Evolutionary conservation across 1,284 basidiomycete species (phyloP).

Genomic region (Leucoagaricus sp.): DNA sequence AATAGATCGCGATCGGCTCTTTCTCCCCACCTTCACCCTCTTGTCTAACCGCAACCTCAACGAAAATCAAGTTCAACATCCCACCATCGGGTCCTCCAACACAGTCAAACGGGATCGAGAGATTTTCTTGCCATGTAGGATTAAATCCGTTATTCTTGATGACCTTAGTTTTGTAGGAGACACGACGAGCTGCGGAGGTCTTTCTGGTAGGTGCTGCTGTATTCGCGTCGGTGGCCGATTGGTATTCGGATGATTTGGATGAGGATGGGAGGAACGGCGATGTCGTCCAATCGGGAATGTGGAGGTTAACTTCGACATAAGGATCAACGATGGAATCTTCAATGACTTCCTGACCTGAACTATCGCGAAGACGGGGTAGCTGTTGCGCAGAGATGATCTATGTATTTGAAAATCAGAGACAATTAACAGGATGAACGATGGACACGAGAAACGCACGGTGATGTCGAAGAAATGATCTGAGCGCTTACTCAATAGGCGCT

Average conservation of each 20-base stretch:
- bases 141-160: conserved; percentile 87
- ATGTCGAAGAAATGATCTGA: conserved; percentile 68
- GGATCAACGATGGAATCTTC: conserved; percentile 46
- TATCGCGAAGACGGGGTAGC: conserved; percentile 77
- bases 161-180: conserved; percentile 52
- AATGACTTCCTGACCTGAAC: conserved; percentile 60
- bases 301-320: conserved; percentile 34
- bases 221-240: conserved; percentile 30
- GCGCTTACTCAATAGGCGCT: conserved; percentile 55
- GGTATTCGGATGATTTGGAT: conserved; percentile 23
- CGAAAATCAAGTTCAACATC: conserved; percentile 80
- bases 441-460: conserved; percentile 29
- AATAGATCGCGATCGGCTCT: conserved; percentile 70
- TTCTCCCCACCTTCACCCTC: conserved; percentile 59
- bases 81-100: conserved; percentile 47
- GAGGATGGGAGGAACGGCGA: conserved; percentile 64
- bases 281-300: conserved; percentile 48
- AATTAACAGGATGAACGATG: not conserved
- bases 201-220: too few relatives aligned
- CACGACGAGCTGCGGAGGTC: conserved; percentile 31
- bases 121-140: conserved; percentile 76
- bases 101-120: conserved; percentile 69
- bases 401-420: not conserved
- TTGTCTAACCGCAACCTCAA: conserved; percentile 70
- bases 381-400: conserved; percentile 91